Evolutionary conservation across 2,329 filamentous ascomycete genomes (phyloP).

Genomic region (Fusarium temperatum): DNA sequence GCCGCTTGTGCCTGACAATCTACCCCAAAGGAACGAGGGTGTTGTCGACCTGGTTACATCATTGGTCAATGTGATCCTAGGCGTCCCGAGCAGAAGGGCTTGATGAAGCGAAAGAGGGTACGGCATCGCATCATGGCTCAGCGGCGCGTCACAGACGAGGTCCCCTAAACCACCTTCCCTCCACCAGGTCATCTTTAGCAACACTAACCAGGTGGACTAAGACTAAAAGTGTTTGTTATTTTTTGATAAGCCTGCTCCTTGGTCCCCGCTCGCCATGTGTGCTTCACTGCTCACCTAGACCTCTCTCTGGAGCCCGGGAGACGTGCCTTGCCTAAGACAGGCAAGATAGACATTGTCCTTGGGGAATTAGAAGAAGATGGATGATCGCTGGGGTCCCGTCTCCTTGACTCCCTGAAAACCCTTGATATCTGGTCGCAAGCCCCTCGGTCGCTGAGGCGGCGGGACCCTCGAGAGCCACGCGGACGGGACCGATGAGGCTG

Average conservation of each 20-base stretch:
- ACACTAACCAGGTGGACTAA: not conserved
- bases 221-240: not conserved
- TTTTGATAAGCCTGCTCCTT: not conserved
- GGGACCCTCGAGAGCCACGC: constrained; percentile 34
- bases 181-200: constrained; percentile 1
- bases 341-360: not conserved
- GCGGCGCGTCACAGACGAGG: constrained; percentile 21
- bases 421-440: constrained; percentile 22
- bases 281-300: not conserved
- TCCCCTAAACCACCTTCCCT: constrained; percentile 10
- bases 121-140: constrained; percentile 20
- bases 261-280: constrained; percentile 26
- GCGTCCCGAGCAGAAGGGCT: not conserved
- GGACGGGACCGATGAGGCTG: constrained; percentile 39
- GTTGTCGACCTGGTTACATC: not conserved
- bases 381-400: constrained; percentile 22
- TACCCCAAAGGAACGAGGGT: constrained; percentile 18
- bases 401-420: constrained; percentile 1
- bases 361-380: not conserved
- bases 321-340: not conserved
- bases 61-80: constrained; percentile 3
- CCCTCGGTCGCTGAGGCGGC: constrained; percentile 13
- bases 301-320: not conserved
- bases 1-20: constrained; percentile 34
- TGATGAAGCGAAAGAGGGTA: constrained; percentile 21